Base-by-base conservation (phyloP, 495 filamentous ascomycete species). In the Xeromyces bisporus region DNA sequence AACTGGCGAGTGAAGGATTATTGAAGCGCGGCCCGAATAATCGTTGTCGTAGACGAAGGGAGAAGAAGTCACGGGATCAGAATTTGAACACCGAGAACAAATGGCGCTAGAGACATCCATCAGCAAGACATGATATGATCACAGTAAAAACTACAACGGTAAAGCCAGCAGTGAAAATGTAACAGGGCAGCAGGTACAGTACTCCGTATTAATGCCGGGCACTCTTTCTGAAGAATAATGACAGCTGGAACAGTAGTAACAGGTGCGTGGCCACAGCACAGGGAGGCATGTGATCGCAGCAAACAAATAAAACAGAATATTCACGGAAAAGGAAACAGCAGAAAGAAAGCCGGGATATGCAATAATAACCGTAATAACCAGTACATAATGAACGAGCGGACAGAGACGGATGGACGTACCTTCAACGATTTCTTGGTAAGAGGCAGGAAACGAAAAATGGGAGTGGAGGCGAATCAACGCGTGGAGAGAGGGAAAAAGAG, bases 181-280 rank as follows among this genome's bases (percentile, higher is more conserved):
- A 40, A 33, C 37, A 16, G 10, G 18, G 23, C 29, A 11, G 28
- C 20, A 27, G 17, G n/a, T n/a, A n/a, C n/a, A n/a, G n/a, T n/a
- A n/a, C n/a, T n/a, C n/a, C n/a, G n/a, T n/a, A n/a, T n/a, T n/a
- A n/a, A n/a, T n/a, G n/a, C n/a, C n/a, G n/a, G n/a, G n/a, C n/a
- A n/a, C n/a, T n/a, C n/a, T n/a, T n/a, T n/a, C n/a, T 36, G 45
- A 38, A 26, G 40, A 40, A 46, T 39, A n/a, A n/a, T n/a, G n/a
- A n/a, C n/a, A n/a, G n/a, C n/a, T n/a, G n/a, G n/a, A n/a, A n/a
- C n/a, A n/a, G n/a, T n/a, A n/a, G n/a, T n/a, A n/a, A n/a, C n/a
- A n/a, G 40, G 55, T 59, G 55, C 53, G 55, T 59, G 53, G 55
- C 55, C 47, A 55, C 43, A 55, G 40, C 28, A 35, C 20, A 17